Percentiles rank a stretch among this genome's conserved stretches.
Evolutionary conservation across 2,329 filamentous ascomycete genomes (phyloP).

Genomic region (Lojkania enalia): DNA sequence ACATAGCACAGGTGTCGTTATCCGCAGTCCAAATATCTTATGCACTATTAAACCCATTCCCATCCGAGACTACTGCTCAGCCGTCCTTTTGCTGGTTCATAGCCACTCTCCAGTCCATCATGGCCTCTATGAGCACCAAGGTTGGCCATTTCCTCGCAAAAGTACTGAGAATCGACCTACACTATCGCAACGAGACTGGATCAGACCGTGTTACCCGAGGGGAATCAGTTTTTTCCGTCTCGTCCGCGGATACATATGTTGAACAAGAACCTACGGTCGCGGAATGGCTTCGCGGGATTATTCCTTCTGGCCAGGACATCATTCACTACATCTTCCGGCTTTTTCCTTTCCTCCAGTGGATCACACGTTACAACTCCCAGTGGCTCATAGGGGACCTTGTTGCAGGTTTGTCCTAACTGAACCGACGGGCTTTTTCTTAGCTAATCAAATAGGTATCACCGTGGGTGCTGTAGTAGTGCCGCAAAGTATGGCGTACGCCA

Average conservation of each 20-base stretch:
- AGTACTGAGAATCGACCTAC: conserved; percentile 77
- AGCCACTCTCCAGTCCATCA: conserved; percentile 7
- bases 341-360: conserved; percentile 92
- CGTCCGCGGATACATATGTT: conserved; percentile 75
- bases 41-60: too few species aligned
- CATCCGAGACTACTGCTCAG: conserved; percentile 1
- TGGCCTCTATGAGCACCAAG: conserved; percentile 53
- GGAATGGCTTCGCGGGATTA: conserved; percentile 70
- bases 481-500: conserved; percentile 93
- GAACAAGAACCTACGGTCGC: conserved; percentile 76
- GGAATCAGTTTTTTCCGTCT: conserved; percentile 76
- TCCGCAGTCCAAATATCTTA: too few species aligned
- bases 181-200: conserved; percentile 64
- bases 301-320: conserved; percentile 62
- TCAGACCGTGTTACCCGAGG: conserved; percentile 70
- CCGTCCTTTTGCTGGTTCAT: background rate
- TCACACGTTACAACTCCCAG: conserved; percentile 80
- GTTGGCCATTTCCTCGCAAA: conserved; percentile 76
- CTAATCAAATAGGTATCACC: conserved; percentile 60
- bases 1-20: too few species aligned
- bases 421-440: background rate
- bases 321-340: conserved; percentile 67
- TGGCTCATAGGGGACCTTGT: conserved; percentile 90
- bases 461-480: conserved; percentile 82
- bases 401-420: conserved; percentile 65